Evolutionary conservation across 148 eudicot species (phyloP), one percentile per base, ranked within the genome.

Genomic region (Rhododendron kiyosumense): DNA sequence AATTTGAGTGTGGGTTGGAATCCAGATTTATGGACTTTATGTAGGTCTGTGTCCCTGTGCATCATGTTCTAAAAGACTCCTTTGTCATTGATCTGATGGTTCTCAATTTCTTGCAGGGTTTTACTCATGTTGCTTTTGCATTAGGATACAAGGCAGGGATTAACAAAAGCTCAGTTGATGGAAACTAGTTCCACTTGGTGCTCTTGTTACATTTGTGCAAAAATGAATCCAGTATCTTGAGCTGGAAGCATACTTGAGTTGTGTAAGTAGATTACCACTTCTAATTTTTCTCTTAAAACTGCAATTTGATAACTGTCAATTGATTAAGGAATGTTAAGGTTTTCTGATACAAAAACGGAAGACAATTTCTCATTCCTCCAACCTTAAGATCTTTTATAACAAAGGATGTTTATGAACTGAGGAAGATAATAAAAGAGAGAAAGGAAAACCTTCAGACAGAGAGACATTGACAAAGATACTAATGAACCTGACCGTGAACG

Each of bases 201-300:
- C 94, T 81, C 94, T 94, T 81, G 89, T 94, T 79, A 91, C 90
- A 80, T 92, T 88, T 88, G 90, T 94, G 59, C 96, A 94, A 74
- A 94, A 94, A 88, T 94, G 96, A 84, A 90, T 94, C 88, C 93
- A 89, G 65, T 90, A 91, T 76, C 91, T 94, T 83, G 96, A 94
- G 91, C 63, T 94, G 87, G 96, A 94, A 88, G 93, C 96, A 57
- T 92, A 90, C 81, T 81, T 89, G 88, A 90, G 87, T 73, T 88
- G 85, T 84, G 96, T 94, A 88, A 89, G 96, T 43, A 36, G 26
- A 79, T 83, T 15, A 26, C 75, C 84, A 76, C 43, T 59, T 77
- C 22, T 10, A 46, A 73, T 81, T 38, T 28, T 32, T 38, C 28
- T 52, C 5, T 57, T 32, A 30, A 18, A 36, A 22, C 22, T 22